Base-by-base conservation (phyloP, 2,329 filamentous ascomycete genomes). In the Mollisiaceae sp. region DNA sequence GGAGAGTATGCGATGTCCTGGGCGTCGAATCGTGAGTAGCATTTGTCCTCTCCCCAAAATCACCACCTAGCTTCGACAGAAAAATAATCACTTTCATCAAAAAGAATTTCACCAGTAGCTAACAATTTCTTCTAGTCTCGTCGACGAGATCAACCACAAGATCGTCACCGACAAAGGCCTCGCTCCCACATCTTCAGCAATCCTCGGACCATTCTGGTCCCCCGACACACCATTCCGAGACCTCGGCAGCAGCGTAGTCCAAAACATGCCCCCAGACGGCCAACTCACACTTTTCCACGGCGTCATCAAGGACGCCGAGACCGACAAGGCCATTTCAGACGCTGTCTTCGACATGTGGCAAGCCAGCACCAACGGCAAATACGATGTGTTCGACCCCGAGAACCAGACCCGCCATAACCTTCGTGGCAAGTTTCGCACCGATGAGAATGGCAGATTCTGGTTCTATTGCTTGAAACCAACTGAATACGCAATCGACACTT, bases 141-240 rank as follows among this genome's bases (percentile, higher is more conserved):
- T 89, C 65, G 88, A 89, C 64, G 88, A 91, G 63, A 75, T 75
- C 56, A 66, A 69, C 36, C 69, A 73, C 65, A 67, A 67, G 20
- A 52, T 71, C n/a, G 60, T 70, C 56, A 67, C 67, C 47, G 73
- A 73, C 11, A 45, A 63, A 54, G 68, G 67, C 62, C 24, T 64
- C 22, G 56, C 35, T 18, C 69, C 71, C 20, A 75, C 70, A 6
- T 72, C 91, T 1, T 91, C 91, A 4, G 88, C 92, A 47, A 93
- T 97, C 70, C 85, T 97, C 0, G 93, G 93, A 0, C 93, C 93
- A 1, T 97, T 97, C 80, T 96, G 91, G 86, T 85, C 91, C 6
- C 83, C 87, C 52, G 85, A 93, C 71, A 87, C 92, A 0, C 92
- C 92, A 5, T 79, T 85, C 65, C 85, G 89, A 56, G 79, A 86